Evolutionary conservation across 1,139 yeast species (phyloP).

Genomic region (Chernovozyma aurita): DNA sequence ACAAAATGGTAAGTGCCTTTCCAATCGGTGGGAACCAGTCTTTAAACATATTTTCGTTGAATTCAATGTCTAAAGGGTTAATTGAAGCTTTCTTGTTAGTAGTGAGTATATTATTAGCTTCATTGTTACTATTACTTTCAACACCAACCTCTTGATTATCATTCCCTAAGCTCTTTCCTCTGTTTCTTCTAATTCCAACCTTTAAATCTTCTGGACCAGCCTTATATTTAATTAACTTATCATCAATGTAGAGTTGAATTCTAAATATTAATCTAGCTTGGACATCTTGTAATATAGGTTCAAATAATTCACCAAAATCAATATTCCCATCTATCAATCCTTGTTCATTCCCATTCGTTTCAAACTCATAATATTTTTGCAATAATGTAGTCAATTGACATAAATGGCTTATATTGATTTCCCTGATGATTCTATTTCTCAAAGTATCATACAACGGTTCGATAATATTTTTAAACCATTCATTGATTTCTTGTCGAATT

Average conservation of each 20-base stretch:
- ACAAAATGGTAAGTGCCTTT: slow-evolving; percentile 64
- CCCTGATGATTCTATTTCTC: slow-evolving; percentile 64
- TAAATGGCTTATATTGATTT: slow-evolving; percentile 57
- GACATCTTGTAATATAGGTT: slow-evolving; percentile 69
- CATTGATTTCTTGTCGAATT: slow-evolving; percentile 27
- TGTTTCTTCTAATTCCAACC: slow-evolving; percentile 46
- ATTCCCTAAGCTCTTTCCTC: slow-evolving; percentile 1
- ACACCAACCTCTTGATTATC: background rate
- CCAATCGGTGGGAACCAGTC: slow-evolving; percentile 73
- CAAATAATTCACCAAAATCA: slow-evolving; percentile 57
- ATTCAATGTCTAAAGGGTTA: slow-evolving; percentile 26
- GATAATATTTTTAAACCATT: slow-evolving; percentile 57
- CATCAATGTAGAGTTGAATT: slow-evolving; percentile 68
- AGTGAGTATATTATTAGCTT: slow-evolving; percentile 7
- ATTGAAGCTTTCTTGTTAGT: background rate
- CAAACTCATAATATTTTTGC: slow-evolving; percentile 64
- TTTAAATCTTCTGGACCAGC: slow-evolving; percentile 67
- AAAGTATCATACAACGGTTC: slow-evolving; percentile 76
- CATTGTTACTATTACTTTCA: background rate
- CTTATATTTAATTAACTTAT: slow-evolving; percentile 59
- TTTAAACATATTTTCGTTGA: slow-evolving; percentile 37
- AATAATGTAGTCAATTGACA: slow-evolving; percentile 75
- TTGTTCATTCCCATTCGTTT: slow-evolving; percentile 36
- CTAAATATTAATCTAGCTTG: slow-evolving; percentile 79
- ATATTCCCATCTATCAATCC: slow-evolving; percentile 19